These are phyloP conservation scores for Amanita inopinata DNA, from an alignment of 768 basidiomycete genomes.

Conservation along the genomic window DNA sequence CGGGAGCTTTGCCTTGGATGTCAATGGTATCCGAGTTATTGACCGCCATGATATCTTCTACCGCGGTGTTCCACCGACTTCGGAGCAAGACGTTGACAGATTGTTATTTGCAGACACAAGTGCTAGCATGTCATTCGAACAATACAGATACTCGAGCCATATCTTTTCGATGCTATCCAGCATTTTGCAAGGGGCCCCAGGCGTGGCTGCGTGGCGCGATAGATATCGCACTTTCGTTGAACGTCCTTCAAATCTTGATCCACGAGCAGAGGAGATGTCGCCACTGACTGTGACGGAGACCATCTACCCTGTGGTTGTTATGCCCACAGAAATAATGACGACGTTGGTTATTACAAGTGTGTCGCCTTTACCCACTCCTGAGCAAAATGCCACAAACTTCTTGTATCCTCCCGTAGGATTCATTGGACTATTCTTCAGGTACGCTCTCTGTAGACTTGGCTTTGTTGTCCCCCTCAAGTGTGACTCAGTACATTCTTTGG, in stretches of 20 bases:
- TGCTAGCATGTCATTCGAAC: too few relatives aligned
- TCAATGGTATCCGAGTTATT: constrained; percentile 50
- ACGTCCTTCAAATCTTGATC: not conserved
- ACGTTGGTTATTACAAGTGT: too few relatives aligned
- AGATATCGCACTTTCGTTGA: too few relatives aligned
- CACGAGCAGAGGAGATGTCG: too few relatives aligned
- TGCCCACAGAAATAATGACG: not conserved
- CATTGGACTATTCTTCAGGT: constrained; percentile 71
- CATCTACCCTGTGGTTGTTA: not conserved
- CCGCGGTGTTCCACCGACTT: constrained; percentile 21
- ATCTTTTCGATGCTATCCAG: too few relatives aligned
- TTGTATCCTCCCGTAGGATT: constrained; percentile 26
- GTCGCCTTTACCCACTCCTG: not conserved
- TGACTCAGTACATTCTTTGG: constrained; percentile 60
- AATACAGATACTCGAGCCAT: too few relatives aligned
- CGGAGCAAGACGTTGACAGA: too few relatives aligned
- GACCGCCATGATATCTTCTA: constrained; percentile 52
- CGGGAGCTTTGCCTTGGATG: constrained; percentile 53
- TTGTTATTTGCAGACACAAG: too few relatives aligned
- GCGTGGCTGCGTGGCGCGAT: too few relatives aligned
- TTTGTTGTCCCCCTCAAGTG: not conserved
- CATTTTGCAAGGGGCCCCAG: too few relatives aligned
- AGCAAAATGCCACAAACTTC: constrained; percentile 11
- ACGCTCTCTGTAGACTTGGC: not conserved
- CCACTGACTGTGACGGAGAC: constrained; percentile 1